phyloP scores from a whole-genome alignment of 2,329 filamentous ascomycete species.

The Bipolaris zeicola region DNA sequence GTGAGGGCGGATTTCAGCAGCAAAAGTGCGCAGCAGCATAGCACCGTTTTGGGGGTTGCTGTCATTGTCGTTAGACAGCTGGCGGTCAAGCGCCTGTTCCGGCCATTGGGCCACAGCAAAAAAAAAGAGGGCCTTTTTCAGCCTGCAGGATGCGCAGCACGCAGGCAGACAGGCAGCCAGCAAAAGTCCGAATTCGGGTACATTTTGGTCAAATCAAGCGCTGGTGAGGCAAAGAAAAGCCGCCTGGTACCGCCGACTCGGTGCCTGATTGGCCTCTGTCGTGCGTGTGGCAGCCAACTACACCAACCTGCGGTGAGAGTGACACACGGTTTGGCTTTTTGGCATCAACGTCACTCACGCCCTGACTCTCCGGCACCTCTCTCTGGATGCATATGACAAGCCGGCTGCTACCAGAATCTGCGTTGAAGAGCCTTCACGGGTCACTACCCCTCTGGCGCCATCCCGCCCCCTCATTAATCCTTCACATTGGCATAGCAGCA shows the following conservation, averaged over 20 bases:
- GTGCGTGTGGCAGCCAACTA: constrained; percentile 28
- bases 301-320: constrained; percentile 36
- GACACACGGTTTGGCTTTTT: constrained; percentile 19
- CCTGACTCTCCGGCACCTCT: not conserved
- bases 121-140: constrained; percentile 8
- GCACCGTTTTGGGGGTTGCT: constrained; percentile 20
- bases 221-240: constrained; percentile 18
- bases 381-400: not conserved
- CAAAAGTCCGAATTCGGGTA: constrained; percentile 22
- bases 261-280: constrained; percentile 25
- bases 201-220: constrained; percentile 26
- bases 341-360: constrained; percentile 13
- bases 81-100: constrained; percentile 34
- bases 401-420: not conserved
- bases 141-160: constrained; percentile 28
- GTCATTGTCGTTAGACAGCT: constrained; percentile 15
- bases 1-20: not conserved
- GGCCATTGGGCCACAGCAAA: constrained; percentile 9
- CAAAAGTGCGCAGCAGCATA: constrained; percentile 20
- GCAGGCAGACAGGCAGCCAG: constrained; percentile 9
- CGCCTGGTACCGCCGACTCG: constrained; percentile 19
- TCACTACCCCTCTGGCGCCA: not conserved
- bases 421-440: not conserved
- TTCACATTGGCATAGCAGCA: constrained; percentile 6
- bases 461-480: constrained; percentile 10